These are phyloP conservation scores for Ligustrum vulgare DNA, from an alignment of 257 asterid species.

Conservation along the genomic window DNA sequence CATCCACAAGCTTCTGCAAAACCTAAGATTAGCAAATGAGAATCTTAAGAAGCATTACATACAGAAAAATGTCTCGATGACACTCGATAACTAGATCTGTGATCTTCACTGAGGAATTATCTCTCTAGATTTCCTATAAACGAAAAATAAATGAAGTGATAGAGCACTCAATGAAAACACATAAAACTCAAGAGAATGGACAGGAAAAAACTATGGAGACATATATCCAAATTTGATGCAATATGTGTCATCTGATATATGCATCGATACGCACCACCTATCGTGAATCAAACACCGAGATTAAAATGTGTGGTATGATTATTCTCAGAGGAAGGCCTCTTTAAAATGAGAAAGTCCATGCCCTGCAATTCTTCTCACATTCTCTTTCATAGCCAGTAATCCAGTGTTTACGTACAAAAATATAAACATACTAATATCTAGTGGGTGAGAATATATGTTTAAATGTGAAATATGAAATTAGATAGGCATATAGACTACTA, in stretches of 20 bases:
- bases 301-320: not conserved
- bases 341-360: not conserved
- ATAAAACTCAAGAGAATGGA: too few relatives aligned
- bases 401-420: not conserved
- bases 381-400: not conserved
- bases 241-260: too few relatives aligned
- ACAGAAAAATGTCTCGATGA: too few relatives aligned
- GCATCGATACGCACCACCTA: not conserved
- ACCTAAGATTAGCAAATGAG: conserved; percentile 36
- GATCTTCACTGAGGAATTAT: too few relatives aligned
- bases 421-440: too few relatives aligned
- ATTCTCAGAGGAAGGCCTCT: not conserved
- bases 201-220: too few relatives aligned
- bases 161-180: too few relatives aligned
- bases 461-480: not conserved
- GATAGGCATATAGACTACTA: not conserved
- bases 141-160: too few relatives aligned
- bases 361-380: not conserved
- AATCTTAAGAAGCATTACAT: too few relatives aligned
- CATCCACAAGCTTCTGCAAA: conserved; percentile 71
- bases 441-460: not conserved
- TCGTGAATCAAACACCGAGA: not conserved
- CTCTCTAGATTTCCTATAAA: too few relatives aligned
- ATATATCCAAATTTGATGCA: too few relatives aligned
- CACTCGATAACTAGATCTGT: too few relatives aligned